Base-by-base conservation (phyloP, 2,329 filamentous ascomycete species). In the Pseudogymnoascus sp. region DNA sequence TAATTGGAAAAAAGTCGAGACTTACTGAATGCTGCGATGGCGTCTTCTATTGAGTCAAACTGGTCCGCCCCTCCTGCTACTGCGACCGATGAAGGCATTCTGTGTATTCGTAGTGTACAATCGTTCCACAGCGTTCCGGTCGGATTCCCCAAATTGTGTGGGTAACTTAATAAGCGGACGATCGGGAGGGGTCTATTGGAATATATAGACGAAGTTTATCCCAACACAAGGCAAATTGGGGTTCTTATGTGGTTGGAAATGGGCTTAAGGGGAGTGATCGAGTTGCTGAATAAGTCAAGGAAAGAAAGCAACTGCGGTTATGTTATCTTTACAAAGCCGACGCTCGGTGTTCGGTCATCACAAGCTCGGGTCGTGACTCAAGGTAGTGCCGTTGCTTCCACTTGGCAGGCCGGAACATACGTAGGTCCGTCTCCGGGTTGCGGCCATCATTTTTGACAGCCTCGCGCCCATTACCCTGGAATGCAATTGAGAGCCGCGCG, bases 21-120 rank as follows among this genome's bases (percentile, higher is more conserved):
- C 84, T 67, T 79, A 88, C 86, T 81, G 77, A 88, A 88, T 64
- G 85, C 84, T 71, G 82, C 78, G 69, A 88, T 83, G 65, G 83
- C 79, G 69, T 87, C 85, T 63, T 85, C 83, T 77, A 89, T 88
- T 64, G 81, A 81, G 78, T 88, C 83, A 76, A 88, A 88, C 73
- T 82, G 78, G 69, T 79, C 51, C 69, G 66, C 19, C 36, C 60
- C 60, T 39, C 60, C 60, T 39, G 69, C 68, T 43, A 62, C 41
- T 51, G 71, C 63, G 4, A 68, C 68, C 62, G 71, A 67, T 39
- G 69, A 69, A 65, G 72, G 72, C 72, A 73, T 73, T 63, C 23
- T 25, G 21, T 10, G 19, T 61, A 10, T 41, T 39, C 11, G 60
- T 41, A 57, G 51, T 34, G 28, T 57, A 57, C n/a, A 57, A 57